Evolutionary conservation across 192 early-diverging fungal genomes (phyloP).

Genomic region (Phycomyces blakesleeanus): DNA sequence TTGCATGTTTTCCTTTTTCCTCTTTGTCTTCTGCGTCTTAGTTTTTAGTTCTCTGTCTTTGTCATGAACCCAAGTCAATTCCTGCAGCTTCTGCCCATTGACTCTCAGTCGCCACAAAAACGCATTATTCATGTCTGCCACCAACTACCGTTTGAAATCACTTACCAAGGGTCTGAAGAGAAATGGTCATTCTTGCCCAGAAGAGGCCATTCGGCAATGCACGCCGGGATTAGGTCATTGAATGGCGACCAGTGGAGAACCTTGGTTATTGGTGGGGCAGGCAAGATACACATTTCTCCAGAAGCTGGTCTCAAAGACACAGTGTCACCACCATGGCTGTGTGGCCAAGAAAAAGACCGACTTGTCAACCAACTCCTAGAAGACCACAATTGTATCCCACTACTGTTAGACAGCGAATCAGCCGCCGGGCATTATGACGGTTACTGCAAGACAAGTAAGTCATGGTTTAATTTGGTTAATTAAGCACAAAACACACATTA

Average conservation of each 20-base stretch:
- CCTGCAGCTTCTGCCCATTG: not conserved
- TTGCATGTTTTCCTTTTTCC: not conserved
- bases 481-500: not conserved
- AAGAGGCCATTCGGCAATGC: conserved; percentile 85
- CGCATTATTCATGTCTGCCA: conserved; percentile 46
- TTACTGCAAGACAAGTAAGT: conserved; percentile 88
- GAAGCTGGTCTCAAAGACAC: conserved; percentile 3
- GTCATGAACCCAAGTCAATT: not conserved
- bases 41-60: not conserved
- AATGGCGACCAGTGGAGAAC: conserved; percentile 52
- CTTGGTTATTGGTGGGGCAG: conserved; percentile 56
- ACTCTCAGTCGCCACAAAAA: not conserved
- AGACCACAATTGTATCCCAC: conserved; percentile 52
- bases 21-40: not conserved
- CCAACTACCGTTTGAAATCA: conserved; percentile 37
- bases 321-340: not conserved
- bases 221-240: conserved; percentile 77
- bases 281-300: conserved; percentile 34
- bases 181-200: conserved; percentile 31
- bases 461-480: not conserved
- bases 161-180: conserved; percentile 25
- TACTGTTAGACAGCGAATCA: conserved; percentile 71
- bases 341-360: conserved; percentile 33
- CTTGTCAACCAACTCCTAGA: conserved; percentile 13
- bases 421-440: conserved; percentile 91